Conservation (phyloP, 1,139 yeast species). For the Hyphopichia burtonii region DNA sequence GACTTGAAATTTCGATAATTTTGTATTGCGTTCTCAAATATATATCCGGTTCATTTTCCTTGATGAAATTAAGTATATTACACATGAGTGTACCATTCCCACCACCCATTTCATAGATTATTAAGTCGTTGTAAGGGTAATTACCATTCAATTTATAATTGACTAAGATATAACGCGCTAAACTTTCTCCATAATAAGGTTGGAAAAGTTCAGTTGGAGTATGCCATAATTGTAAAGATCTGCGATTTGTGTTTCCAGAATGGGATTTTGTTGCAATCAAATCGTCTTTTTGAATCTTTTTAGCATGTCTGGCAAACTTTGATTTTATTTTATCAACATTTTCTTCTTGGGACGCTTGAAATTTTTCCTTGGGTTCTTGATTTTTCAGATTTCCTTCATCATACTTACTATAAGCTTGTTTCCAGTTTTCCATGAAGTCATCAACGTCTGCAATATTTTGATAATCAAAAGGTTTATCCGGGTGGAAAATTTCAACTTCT, state of each 20-base stretch:
- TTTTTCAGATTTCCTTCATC: conserved; percentile 23
- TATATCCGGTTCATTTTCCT: conserved; percentile 65
- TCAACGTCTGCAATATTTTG: conserved; percentile 60
- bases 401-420: conserved; percentile 59
- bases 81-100: conserved; percentile 88
- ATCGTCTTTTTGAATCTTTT: conserved; percentile 30
- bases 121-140: conserved; percentile 62
- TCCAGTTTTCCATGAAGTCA: conserved; percentile 70
- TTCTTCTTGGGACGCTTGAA: conserved; percentile 14
- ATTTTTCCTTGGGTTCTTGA: conserved; percentile 12
- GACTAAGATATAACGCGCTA: conserved; percentile 72
- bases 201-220: conserved; percentile 85
- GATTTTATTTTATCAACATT: conserved; percentile 17
- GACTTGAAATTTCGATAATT: conserved; percentile 73
- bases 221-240: conserved; percentile 77
- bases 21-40: conserved; percentile 67
- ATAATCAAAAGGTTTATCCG: conserved; percentile 61
- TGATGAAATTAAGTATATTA: conserved; percentile 68
- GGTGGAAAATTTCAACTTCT: conserved; percentile 75
- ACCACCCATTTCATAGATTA: conserved; percentile 86
- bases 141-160: conserved; percentile 62
- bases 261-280: conserved; percentile 10
- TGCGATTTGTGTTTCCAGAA: conserved; percentile 20
- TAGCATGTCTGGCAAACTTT: conserved; percentile 35
- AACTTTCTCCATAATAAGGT: conserved; percentile 82